Evolutionary conservation across 176 grass and related monocot species (phyloP).

Genomic region (Cymbopogon citratus): DNA sequence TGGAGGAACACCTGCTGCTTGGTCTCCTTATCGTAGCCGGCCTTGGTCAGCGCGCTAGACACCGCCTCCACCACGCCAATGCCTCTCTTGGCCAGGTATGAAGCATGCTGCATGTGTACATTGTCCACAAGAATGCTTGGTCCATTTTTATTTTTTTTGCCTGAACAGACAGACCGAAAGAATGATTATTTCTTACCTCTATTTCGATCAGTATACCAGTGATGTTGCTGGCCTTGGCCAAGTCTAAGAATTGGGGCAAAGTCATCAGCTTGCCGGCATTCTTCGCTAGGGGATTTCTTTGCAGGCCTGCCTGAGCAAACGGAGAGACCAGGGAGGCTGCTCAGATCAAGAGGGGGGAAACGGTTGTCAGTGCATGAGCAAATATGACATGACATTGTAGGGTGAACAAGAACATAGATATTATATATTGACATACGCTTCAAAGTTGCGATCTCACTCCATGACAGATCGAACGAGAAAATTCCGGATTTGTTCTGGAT

Average conservation of each 20-base stretch:
- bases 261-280: conserved; percentile 71
- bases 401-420: too few species aligned
- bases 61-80: conserved; percentile 69
- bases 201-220: conserved; percentile 72
- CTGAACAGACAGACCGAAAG: not conserved
- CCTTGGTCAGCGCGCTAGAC: conserved; percentile 53
- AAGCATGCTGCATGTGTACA: conserved; percentile 40
- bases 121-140: conserved; percentile 6
- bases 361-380: conserved; percentile 3
- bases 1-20: conserved; percentile 55
- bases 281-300: conserved; percentile 76
- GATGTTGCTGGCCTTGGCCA: conserved; percentile 63
- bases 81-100: conserved; percentile 72
- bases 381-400: not conserved
- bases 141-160: not conserved
- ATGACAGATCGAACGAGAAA: conserved; percentile 83
- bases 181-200: conserved; percentile 42
- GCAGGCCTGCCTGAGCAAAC: conserved; percentile 41
- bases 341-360: not conserved
- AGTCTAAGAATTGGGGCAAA: conserved; percentile 54
- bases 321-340: conserved; percentile 58
- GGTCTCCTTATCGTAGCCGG: conserved; percentile 63
- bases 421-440: conserved; percentile 63
- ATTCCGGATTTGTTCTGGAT: conserved; percentile 69
- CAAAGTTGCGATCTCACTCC: conserved; percentile 79